Evolutionary conservation across 2,329 filamentous ascomycete genomes (phyloP).

Genomic region (Diaporthe sp.): DNA sequence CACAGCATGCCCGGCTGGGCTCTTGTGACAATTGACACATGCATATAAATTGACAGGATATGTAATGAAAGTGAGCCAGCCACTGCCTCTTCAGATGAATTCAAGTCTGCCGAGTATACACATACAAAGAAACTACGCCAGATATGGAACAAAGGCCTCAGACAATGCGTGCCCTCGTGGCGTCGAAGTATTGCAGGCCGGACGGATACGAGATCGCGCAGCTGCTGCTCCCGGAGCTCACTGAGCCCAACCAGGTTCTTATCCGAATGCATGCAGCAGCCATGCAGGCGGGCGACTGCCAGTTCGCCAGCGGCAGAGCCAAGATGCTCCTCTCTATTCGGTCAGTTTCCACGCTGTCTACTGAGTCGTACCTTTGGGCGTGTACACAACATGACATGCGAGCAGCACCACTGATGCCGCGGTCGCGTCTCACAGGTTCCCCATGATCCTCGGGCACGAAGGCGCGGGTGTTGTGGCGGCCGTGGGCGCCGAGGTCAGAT

Average conservation of each 20-base stretch:
- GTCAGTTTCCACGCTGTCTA: constrained; percentile 42
- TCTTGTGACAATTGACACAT: not conserved
- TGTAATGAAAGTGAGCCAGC: not conserved
- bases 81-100: too few species aligned
- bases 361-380: constrained; percentile 1
- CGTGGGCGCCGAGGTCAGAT: constrained; percentile 46
- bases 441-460: constrained; percentile 44
- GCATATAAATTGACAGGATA: not conserved
- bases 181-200: constrained; percentile 54
- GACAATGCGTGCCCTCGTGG: constrained; percentile 55
- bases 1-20: not conserved
- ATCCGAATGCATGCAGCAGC: constrained; percentile 53
- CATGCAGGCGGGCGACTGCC: constrained; percentile 53
- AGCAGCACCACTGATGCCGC: not conserved
- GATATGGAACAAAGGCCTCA: constrained; percentile 21
- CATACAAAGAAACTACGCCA: not conserved
- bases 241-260: constrained; percentile 57
- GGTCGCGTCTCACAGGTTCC: constrained; percentile 40
- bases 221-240: constrained; percentile 59
- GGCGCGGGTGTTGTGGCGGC: constrained; percentile 49
- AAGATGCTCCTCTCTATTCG: constrained; percentile 44
- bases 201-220: constrained; percentile 54
- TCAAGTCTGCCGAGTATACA: too few species aligned
- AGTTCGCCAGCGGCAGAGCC: constrained; percentile 45
- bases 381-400: constrained; percentile 41